Evolutionary conservation across 2,329 filamentous ascomycete genomes (phyloP).

Genomic region (Colletotrichum horii): DNA sequence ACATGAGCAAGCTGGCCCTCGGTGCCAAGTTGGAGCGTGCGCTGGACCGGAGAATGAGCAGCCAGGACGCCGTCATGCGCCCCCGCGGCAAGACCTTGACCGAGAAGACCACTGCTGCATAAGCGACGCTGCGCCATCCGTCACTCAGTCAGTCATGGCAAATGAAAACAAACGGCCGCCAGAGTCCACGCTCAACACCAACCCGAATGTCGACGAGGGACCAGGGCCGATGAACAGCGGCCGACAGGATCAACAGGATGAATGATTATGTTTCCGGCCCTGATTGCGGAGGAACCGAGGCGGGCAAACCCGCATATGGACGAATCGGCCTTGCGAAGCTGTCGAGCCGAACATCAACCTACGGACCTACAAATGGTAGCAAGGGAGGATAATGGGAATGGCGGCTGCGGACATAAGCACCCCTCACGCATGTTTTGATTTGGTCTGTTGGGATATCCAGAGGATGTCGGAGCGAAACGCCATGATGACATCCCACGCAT

Average conservation of each 20-base stretch:
- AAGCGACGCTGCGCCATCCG: background rate
- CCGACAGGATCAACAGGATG: background rate
- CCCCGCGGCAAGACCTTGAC: slow-evolving; percentile 46
- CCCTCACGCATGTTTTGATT: background rate
- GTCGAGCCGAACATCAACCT: background rate
- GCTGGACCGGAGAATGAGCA: slow-evolving; percentile 82
- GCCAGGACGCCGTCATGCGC: slow-evolving; percentile 88
- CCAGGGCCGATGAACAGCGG: background rate
- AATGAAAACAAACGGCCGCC: background rate
- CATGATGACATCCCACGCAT: slow-evolving; percentile 17
- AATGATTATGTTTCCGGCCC: background rate
- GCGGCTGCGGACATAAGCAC: background rate
- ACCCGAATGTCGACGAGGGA: background rate
- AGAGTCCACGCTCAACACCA: background rate
- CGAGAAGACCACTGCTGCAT: slow-evolving; percentile 34
- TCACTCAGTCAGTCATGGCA: background rate
- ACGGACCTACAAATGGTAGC: background rate
- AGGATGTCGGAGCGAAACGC: slow-evolving; percentile 14
- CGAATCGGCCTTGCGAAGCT: background rate
- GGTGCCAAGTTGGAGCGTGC: slow-evolving; percentile 91
- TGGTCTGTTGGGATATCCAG: slow-evolving; percentile 20
- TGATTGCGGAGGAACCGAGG: background rate
- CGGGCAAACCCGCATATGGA: background rate
- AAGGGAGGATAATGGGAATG: background rate
- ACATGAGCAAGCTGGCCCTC: slow-evolving; percentile 84